These are phyloP conservation scores for Candolleomyces aberdarensis DNA, from an alignment of 768 basidiomycete species.

Conservation along the genomic window DNA sequence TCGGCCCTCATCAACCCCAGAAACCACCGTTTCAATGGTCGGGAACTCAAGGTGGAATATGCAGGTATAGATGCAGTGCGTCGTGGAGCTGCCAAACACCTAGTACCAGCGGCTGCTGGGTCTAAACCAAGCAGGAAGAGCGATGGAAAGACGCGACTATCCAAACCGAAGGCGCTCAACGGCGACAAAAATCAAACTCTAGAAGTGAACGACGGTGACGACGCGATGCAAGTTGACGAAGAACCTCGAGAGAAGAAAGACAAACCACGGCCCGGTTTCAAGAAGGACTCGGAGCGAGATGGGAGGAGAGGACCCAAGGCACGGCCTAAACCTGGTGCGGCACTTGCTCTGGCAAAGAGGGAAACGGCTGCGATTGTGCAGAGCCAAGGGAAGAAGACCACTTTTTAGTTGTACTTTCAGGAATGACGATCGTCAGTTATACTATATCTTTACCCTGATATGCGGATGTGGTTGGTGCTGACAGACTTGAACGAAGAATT, in stretches of 20 bases:
- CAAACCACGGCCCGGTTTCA: neutral
- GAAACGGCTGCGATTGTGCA: constrained; percentile 72
- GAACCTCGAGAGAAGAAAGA: neutral
- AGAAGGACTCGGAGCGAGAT: neutral
- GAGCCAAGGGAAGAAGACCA: constrained; percentile 68
- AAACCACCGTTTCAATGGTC: constrained; percentile 81
- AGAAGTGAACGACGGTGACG: constrained; percentile 11
- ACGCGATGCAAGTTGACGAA: constrained; percentile 2
- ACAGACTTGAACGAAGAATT: too few relatives aligned
- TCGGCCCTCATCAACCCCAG: constrained; percentile 75
- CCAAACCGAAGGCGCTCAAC: neutral
- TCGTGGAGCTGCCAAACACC: constrained; percentile 58
- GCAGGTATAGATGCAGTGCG: constrained; percentile 88
- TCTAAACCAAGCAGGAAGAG: neutral
- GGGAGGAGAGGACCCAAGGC: constrained; percentile 24
- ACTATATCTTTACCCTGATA: too few relatives aligned
- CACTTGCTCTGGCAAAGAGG: constrained; percentile 72
- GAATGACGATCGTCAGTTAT: too few relatives aligned
- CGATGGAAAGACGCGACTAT: neutral
- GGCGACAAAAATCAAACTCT: neutral
- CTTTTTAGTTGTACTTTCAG: constrained; percentile 41
- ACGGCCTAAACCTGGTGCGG: constrained; percentile 75
- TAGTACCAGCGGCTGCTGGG: neutral
- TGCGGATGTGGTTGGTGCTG: too few relatives aligned
- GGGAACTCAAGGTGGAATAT: constrained; percentile 84